Evolutionary conservation across 2,329 filamentous ascomycete genomes (phyloP), one percentile per base, ranked within the genome.

Genomic region (Coniochaeta hoffmannii): DNA sequence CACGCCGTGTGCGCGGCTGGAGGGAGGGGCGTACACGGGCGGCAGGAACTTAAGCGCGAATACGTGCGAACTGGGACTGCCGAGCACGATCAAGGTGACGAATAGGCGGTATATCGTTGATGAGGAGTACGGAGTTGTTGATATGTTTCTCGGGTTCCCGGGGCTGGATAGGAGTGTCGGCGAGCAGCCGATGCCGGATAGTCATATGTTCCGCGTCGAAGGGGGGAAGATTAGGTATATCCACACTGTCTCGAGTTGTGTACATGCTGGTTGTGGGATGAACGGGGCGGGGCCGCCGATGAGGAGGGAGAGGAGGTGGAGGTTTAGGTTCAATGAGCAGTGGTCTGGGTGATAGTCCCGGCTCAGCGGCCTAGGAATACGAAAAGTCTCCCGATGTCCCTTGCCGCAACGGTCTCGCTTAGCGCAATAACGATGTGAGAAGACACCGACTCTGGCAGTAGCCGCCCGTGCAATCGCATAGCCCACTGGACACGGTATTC

Each of bases 81-180:
- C 66, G 12, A 61, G 55, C 44, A 61, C 56, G 1, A 63, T 64
- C 30, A 34, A 57, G 32, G 58, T 66, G 2, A 56, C 57, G 6
- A 59, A 66, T 54, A 54, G 65, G n/a, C 61, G 63, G 6, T 67
- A 68, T 56, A 61, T 68, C 11, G 61, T 68, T 35, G 66, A 68
- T 51, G 66, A 68, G 59, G 62, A 59, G 26, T 57, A 63, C 7
- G 66, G 65, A 4, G 58, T 60, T 1, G 65, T 67, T 17, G 62
- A 60, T 31, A 58, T 66, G 3, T 65, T 66, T 22, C 35, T 66
- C 38, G 62, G 60, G 10, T 67, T 68, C 51, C 57, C 62, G 1
- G 59, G 60, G 1, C 58, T 67, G 2, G 64, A 66, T 32, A 5
- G 38, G 8, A 44, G 4, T 2, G 38, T 44, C 17, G 36, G 54